Evolutionary conservation across 2,329 filamentous ascomycete species (phyloP).

Genomic region (Sarocladium kiliense): DNA sequence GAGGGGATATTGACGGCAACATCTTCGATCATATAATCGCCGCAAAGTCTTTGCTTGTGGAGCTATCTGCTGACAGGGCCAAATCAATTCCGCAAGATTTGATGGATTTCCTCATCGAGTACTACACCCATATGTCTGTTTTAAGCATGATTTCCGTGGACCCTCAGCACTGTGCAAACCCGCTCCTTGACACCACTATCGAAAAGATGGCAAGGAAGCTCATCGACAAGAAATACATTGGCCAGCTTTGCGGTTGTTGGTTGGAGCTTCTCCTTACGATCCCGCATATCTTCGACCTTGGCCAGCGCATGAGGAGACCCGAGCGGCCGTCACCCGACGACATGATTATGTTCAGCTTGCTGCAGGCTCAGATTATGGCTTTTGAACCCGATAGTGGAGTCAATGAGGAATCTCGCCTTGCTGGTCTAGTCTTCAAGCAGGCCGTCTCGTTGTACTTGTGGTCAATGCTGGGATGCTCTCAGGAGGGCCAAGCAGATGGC

Average conservation of each 20-base stretch:
- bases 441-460: slow-evolving; percentile 29
- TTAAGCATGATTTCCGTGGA: slow-evolving; percentile 35
- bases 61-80: slow-evolving; percentile 21
- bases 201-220: slow-evolving; percentile 14
- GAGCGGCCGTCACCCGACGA: slow-evolving; percentile 26
- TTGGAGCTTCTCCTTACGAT: slow-evolving; percentile 19
- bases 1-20: slow-evolving; percentile 32
- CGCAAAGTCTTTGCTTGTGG: slow-evolving; percentile 26
- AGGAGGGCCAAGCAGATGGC: background rate
- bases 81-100: slow-evolving; percentile 23
- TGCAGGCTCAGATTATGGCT: slow-evolving; percentile 26
- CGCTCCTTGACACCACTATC: slow-evolving; percentile 16
- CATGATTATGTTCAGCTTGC: slow-evolving; percentile 26
- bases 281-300: slow-evolving; percentile 27
- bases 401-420: slow-evolving; percentile 24
- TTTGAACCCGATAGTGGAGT: slow-evolving; percentile 26
- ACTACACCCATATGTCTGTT: slow-evolving; percentile 32
- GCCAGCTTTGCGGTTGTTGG: slow-evolving; percentile 22
- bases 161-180: slow-evolving; percentile 12
- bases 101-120: slow-evolving; percentile 33
- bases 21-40: slow-evolving; percentile 33
- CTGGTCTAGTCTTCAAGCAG: slow-evolving; percentile 30
- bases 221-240: slow-evolving; percentile 16
- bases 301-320: slow-evolving; percentile 18
- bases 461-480: background rate